A percentile compares a stretch with the other conserved stretches of the same genome.
phyloP scores from a whole-genome alignment of 2,329 filamentous ascomycete genomes.

The Aschersonia sp. region DNA sequence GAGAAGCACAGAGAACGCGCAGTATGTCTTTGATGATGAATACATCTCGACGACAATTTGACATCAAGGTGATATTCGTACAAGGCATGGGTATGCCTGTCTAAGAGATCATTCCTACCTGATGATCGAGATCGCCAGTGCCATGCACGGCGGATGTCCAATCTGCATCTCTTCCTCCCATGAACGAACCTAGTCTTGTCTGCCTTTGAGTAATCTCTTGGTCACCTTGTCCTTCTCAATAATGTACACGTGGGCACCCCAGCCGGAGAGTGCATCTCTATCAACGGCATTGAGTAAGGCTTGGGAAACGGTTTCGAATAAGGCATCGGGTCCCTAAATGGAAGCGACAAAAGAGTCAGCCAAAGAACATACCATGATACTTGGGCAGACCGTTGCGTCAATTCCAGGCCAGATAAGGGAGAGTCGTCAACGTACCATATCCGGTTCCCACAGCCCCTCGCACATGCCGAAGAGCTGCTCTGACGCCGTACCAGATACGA shows the following conservation, averaged over 20 bases:
- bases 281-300: slow-evolving; percentile 91
- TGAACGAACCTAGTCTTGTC: slow-evolving; percentile 58
- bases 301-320: slow-evolving; percentile 98
- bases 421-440: slow-evolving; percentile 54
- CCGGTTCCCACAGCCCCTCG: slow-evolving; percentile 93
- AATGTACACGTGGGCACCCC: slow-evolving; percentile 98
- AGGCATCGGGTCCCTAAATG: slow-evolving; percentile 66
- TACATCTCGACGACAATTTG: not conserved
- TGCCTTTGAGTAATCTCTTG: slow-evolving; percentile 93
- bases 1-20: no score
- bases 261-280: slow-evolving; percentile 89
- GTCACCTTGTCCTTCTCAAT: slow-evolving; percentile 99
- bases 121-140: not conserved
- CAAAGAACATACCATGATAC: no score
- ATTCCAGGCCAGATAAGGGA: not conserved
- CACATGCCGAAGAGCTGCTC: slow-evolving; percentile 99
- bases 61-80: not conserved
- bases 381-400: no score
- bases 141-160: not conserved
- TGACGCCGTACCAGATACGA: slow-evolving; percentile 88
- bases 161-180: not conserved
- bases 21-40: not conserved
- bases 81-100: not conserved
- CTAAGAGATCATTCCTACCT: not conserved
- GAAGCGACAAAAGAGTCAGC: not conserved